phyloP scores from a whole-genome alignment of 176 grass and related monocot genomes.

The Oryza australiensis region DNA sequence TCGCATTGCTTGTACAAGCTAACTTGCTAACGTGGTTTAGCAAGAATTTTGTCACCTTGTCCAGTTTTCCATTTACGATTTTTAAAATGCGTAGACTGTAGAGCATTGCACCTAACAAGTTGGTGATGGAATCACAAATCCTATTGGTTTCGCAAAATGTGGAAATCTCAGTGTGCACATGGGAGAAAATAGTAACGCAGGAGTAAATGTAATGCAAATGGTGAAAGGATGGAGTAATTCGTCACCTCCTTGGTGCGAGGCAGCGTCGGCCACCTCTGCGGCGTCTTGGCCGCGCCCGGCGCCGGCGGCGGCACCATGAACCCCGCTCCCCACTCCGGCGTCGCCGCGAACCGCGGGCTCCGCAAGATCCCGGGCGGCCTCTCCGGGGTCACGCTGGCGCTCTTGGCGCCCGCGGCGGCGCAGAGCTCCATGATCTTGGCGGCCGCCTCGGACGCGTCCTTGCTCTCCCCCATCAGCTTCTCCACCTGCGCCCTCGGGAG shows the following conservation, averaged over 20 bases:
- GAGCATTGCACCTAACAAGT: neutral
- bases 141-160: neutral
- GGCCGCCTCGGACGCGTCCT: constrained; percentile 55
- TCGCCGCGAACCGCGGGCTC: constrained; percentile 54
- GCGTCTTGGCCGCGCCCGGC: constrained; percentile 25
- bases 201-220: constrained; percentile 43
- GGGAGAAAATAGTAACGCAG: constrained; percentile 13
- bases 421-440: constrained; percentile 77
- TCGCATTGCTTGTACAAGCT: neutral
- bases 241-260: constrained; percentile 51
- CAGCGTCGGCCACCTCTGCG: constrained; percentile 51
- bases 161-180: constrained; percentile 17
- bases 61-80: neutral
- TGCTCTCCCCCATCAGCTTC: constrained; percentile 70
- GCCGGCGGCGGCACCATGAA: constrained; percentile 44
- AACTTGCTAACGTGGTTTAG: neutral
- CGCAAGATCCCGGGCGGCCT: constrained; percentile 33
- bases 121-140: neutral
- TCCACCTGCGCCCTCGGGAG: constrained; percentile 70
- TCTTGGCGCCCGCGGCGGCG: constrained; percentile 27
- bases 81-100: neutral
- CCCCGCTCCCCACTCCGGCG: constrained; percentile 47
- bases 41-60: neutral
- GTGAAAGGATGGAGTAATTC: neutral
- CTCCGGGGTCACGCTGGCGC: constrained; percentile 44